Evolutionary conservation across 805 yeast species (phyloP).

Genomic region (Torulaspora delbrueckii): DNA sequence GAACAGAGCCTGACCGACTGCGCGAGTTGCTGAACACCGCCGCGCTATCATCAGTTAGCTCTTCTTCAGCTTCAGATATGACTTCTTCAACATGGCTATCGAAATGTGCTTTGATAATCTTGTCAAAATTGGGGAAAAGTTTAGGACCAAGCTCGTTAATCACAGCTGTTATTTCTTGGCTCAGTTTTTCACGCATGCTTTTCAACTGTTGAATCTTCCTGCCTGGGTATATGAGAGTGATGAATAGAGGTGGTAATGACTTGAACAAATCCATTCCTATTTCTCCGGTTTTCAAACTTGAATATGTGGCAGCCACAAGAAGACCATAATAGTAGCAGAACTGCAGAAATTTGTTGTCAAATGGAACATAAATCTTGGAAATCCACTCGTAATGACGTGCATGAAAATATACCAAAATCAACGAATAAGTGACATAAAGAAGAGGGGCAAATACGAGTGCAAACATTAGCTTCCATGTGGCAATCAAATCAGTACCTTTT

Average conservation of each 20-base stretch:
- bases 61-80: not conserved
- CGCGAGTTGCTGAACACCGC: slow-evolving; percentile 8
- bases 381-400: slow-evolving; percentile 26
- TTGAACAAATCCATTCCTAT: slow-evolving; percentile 82
- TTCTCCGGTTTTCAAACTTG: slow-evolving; percentile 86
- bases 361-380: slow-evolving; percentile 35
- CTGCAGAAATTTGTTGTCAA: slow-evolving; percentile 21
- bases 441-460: slow-evolving; percentile 82
- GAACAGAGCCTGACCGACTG: slow-evolving; percentile 29
- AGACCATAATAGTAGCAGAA: slow-evolving; percentile 49
- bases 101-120: slow-evolving; percentile 14
- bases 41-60: slow-evolving; percentile 8
- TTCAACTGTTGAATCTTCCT: slow-evolving; percentile 50
- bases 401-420: slow-evolving; percentile 35
- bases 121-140: slow-evolving; percentile 80
- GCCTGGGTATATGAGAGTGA: slow-evolving; percentile 39
- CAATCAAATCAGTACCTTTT: slow-evolving; percentile 84
- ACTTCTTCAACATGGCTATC: slow-evolving; percentile 6
- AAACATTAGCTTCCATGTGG: slow-evolving; percentile 91
- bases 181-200: slow-evolving; percentile 52
- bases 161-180: slow-evolving; percentile 67
- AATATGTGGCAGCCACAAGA: slow-evolving; percentile 71
- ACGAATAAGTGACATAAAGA: slow-evolving; percentile 71
- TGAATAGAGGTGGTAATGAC: slow-evolving; percentile 67
- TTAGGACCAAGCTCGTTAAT: slow-evolving; percentile 83